phyloP scores from a whole-genome alignment of 768 basidiomycete species.

The Panaeolus papilionaceus region DNA sequence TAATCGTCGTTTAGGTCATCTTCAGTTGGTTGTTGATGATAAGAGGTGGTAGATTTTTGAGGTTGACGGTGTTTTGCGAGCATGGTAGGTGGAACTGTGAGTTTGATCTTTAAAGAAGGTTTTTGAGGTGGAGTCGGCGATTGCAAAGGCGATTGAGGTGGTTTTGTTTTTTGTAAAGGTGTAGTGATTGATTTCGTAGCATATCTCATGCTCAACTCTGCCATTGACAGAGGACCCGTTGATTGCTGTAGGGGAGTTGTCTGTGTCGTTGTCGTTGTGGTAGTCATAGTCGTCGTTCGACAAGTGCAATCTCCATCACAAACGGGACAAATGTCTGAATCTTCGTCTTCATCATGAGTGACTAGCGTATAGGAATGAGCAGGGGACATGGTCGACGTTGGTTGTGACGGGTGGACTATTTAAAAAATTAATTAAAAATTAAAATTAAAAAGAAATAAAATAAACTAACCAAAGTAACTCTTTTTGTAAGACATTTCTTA shows the following conservation, averaged over 20 bases:
- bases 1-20: slow-evolving; percentile 47
- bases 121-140: slow-evolving; percentile 27
- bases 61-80: slow-evolving; percentile 46
- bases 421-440: slow-evolving; percentile 20
- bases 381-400: slow-evolving; percentile 69
- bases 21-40: slow-evolving; percentile 41
- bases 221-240: slow-evolving; percentile 41
- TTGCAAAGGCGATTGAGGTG: background rate
- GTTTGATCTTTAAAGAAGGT: slow-evolving; percentile 72
- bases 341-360: slow-evolving; percentile 69
- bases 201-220: slow-evolving; percentile 43
- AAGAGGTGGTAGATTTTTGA: slow-evolving; percentile 25
- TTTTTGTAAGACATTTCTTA: slow-evolving; percentile 2
- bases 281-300: slow-evolving; percentile 35
- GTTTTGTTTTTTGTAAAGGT: background rate
- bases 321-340: slow-evolving; percentile 88
- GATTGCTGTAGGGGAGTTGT: slow-evolving; percentile 13
- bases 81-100: slow-evolving; percentile 65
- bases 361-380: slow-evolving; percentile 72
- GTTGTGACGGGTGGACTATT: slow-evolving; percentile 36
- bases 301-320: slow-evolving; percentile 93
- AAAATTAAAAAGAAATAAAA: background rate
- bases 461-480: background rate
- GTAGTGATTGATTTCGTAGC: slow-evolving; percentile 26
- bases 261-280: slow-evolving; percentile 15